Evolutionary conservation across 106 monocot species (phyloP).

Genomic region (Allium sativum): DNA sequence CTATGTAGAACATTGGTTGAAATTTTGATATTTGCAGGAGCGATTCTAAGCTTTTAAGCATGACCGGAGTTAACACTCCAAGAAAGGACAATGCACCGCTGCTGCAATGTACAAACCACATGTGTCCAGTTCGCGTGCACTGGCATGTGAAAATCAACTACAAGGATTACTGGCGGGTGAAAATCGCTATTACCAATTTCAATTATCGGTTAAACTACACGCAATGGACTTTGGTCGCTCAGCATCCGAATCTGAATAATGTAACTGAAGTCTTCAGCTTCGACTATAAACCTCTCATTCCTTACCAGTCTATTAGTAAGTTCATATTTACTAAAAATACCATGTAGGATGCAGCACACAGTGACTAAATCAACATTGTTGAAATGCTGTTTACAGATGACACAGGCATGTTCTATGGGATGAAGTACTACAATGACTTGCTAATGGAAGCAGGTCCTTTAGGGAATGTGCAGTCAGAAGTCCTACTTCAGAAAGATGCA

Average conservation of each 20-base stretch:
- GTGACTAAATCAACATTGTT: neutral
- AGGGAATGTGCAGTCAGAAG: constrained; percentile 71
- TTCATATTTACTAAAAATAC: neutral
- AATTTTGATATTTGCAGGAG: constrained; percentile 16
- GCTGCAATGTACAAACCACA: constrained; percentile 70
- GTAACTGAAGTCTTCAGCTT: constrained; percentile 69
- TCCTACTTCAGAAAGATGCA: constrained; percentile 44
- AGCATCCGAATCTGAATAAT: constrained; percentile 67
- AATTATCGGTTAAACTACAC: constrained; percentile 69
- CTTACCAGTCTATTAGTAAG: constrained; percentile 74
- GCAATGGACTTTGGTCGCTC: constrained; percentile 61
- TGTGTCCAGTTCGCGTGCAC: constrained; percentile 72
- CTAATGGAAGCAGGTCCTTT: constrained; percentile 64
- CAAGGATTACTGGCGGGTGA: constrained; percentile 71
- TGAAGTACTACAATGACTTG: constrained; percentile 63
- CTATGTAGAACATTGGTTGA: neutral
- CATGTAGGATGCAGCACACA: neutral
- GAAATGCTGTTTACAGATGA: constrained; percentile 34
- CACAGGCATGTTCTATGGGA: constrained; percentile 69
- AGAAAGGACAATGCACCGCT: constrained; percentile 43
- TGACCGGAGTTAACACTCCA: constrained; percentile 37
- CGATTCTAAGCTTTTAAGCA: constrained; percentile 39
- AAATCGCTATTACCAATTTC: constrained; percentile 73
- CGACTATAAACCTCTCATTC: constrained; percentile 52
- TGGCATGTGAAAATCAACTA: constrained; percentile 84